These are phyloP conservation scores for Bidens hawaiensis DNA, from an alignment of 140 eudicot species.

Conservation along the genomic window DNA sequence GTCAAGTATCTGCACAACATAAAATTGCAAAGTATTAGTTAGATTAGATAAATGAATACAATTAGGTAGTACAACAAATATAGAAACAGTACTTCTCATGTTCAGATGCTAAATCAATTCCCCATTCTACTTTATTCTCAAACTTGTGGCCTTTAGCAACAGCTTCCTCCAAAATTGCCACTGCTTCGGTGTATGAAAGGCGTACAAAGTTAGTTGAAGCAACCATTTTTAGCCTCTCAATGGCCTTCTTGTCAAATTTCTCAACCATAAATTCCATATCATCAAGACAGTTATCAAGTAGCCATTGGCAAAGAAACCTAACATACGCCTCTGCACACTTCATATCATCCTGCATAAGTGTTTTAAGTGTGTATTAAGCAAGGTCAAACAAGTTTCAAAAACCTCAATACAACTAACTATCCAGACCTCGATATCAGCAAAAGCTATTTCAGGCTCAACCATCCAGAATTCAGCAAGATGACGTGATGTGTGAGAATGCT, in stretches of 20 bases:
- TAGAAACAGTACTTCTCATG: conserved; percentile 66
- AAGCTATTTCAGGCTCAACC: conserved; percentile 96
- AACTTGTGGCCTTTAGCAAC: conserved; percentile 56
- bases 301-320: conserved; percentile 71
- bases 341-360: conserved; percentile 76
- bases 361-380: neutral
- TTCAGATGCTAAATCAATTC: conserved; percentile 89
- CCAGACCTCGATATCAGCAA: conserved; percentile 84
- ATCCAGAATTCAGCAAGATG: conserved; percentile 99
- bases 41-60: neutral
- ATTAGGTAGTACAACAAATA: neutral
- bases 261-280: conserved; percentile 83
- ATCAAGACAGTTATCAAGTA: conserved; percentile 85
- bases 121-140: conserved; percentile 93
- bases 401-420: neutral
- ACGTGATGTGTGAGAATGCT: conserved; percentile 86
- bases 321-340: conserved; percentile 88
- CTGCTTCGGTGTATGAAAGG: conserved; percentile 80
- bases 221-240: conserved; percentile 64
- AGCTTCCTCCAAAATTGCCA: conserved; percentile 63
- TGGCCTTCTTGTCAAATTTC: conserved; percentile 57
- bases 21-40: neutral
- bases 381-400: neutral
- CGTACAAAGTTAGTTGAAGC: conserved; percentile 66
- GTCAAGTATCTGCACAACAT: conserved; percentile 60